A percentile compares a stretch with the other conserved stretches of the same genome.
Conservation (phyloP, 2,329 filamentous ascomycete genomes). For the Thielaviopsis euricoi region DNA sequence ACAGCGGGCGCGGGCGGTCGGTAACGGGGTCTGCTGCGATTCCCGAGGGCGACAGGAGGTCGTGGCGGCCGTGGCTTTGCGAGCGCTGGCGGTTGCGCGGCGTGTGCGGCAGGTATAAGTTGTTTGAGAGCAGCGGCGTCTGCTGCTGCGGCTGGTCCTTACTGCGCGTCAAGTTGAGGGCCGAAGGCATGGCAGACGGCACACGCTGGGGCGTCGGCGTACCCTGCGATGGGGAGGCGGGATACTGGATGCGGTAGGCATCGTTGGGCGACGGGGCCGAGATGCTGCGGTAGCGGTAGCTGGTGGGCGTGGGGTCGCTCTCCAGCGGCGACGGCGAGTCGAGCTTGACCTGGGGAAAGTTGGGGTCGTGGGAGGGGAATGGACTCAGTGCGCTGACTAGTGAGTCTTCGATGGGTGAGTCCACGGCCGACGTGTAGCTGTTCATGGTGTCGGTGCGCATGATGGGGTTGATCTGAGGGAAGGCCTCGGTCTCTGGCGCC, state of each 20-base stretch:
- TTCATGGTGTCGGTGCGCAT: constrained; percentile 7
- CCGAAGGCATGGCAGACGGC: background rate
- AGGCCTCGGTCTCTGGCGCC: background rate
- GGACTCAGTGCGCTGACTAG: constrained; percentile 8
- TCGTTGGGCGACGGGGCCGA: constrained; percentile 3
- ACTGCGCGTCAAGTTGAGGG: background rate
- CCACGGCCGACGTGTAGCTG: constrained; percentile 9
- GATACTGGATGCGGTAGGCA: background rate
- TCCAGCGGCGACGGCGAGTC: constrained; percentile 2
- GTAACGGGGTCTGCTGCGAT: background rate
- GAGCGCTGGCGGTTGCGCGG: constrained; percentile 6
- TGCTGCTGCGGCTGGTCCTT: constrained; percentile 1
- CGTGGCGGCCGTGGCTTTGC: background rate
- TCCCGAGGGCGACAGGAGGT: background rate
- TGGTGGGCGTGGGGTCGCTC: background rate
- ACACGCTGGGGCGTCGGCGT: background rate
- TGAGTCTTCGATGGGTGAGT: background rate
- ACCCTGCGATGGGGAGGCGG: background rate
- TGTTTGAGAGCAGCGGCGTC: constrained; percentile 9
- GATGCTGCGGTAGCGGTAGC: constrained; percentile 4
- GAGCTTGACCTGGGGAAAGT: constrained; percentile 1
- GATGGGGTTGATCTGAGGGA: background rate
- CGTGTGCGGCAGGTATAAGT: constrained; percentile 7
- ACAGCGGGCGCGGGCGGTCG: constrained; percentile 1
- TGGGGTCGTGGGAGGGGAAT: background rate